Conservation (phyloP, 2,329 filamentous ascomycete genomes). For the Incumbomyces lentus region DNA sequence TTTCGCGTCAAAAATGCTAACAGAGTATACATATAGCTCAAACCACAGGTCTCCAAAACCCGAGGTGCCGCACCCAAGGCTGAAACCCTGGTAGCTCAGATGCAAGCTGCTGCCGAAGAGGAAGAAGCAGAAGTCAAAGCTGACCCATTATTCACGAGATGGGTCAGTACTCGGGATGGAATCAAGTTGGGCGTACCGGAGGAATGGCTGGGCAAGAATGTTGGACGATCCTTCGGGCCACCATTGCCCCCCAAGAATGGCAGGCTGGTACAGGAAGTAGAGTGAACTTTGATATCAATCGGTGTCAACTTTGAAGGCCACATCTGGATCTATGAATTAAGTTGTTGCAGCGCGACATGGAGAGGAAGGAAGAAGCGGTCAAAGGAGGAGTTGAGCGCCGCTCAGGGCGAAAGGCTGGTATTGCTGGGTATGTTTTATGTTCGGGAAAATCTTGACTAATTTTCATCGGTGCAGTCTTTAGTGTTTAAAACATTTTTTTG, state of each 20-base stretch:
- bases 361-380: no score
- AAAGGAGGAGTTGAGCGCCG: no score
- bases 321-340: no score
- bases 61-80: conserved; percentile 39
- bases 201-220: conserved; percentile 38
- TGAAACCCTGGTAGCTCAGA: conserved; percentile 31
- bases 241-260: conserved; percentile 11
- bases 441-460: no score
- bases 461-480: no score
- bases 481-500: no score
- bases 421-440: no score
- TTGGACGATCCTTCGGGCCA: conserved; percentile 29
- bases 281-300: conserved; percentile 5
- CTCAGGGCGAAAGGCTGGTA: no score
- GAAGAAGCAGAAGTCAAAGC: conserved; percentile 28
- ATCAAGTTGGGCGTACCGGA: conserved; percentile 35
- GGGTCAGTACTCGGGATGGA: conserved; percentile 33
- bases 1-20: conserved; percentile 8
- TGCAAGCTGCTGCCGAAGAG: conserved; percentile 29
- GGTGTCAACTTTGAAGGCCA: no score
- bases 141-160: conserved; percentile 36
- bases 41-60: conserved; percentile 54
- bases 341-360: no score
- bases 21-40: conserved; percentile 34
- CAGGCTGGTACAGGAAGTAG: conserved; percentile 17